Evolutionary conservation across 169 alveolate species (phyloP).

Genomic region (Cystoisospora suis): DNA sequence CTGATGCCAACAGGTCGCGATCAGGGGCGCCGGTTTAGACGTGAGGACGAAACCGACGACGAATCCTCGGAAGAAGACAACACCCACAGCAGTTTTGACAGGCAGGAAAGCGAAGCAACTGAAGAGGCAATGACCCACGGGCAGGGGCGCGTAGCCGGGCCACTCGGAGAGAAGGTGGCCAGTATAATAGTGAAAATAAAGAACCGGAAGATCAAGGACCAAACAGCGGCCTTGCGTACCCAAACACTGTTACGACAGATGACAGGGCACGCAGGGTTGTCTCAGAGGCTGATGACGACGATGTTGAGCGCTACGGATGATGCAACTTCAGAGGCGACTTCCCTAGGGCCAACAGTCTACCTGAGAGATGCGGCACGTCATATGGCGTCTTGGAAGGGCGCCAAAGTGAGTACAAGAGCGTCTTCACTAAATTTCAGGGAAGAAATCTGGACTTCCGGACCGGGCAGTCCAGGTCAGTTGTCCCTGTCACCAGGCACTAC

Average conservation of each 20-base stretch:
- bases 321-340: background rate
- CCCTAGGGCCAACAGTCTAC: too few relatives aligned
- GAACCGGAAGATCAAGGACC: background rate
- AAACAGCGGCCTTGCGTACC: background rate
- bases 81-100: background rate
- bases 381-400: background rate
- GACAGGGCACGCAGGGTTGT: background rate
- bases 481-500: too few relatives aligned
- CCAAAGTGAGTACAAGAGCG: background rate
- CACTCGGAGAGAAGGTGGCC: background rate
- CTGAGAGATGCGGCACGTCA: background rate
- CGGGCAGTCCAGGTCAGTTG: too few relatives aligned
- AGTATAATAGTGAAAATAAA: background rate
- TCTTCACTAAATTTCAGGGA: too few relatives aligned
- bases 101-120: background rate
- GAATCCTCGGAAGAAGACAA: background rate
- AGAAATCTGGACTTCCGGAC: too few relatives aligned
- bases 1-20: too few relatives aligned
- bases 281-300: background rate
- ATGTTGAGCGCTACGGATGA: background rate
- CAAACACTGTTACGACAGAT: constrained; percentile 1
- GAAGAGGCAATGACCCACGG: background rate
- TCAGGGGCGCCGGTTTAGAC: too few relatives aligned
- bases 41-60: background rate
- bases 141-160: background rate